Conservation (phyloP, 352 stramenopile species). For the Pythium pectinolyticum region DNA sequence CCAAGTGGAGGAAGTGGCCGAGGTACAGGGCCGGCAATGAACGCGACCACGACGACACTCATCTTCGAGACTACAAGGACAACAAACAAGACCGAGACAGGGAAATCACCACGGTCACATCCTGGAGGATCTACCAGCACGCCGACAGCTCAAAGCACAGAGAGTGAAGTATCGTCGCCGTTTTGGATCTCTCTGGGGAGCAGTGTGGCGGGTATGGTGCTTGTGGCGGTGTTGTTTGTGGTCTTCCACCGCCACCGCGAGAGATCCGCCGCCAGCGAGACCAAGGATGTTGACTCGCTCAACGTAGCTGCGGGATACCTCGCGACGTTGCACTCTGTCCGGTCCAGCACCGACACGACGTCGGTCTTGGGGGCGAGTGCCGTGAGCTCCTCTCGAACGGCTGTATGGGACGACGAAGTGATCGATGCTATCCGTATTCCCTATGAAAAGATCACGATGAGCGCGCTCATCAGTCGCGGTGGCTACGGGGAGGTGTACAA, state of each 20-base stretch:
- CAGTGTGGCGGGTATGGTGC: neutral
- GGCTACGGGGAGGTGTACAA: slow-evolving; percentile 56
- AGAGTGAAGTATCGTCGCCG: neutral
- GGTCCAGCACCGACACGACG: neutral
- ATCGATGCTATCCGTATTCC: slow-evolving; percentile 37
- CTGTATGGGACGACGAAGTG: neutral
- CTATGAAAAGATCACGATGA: slow-evolving; percentile 40
- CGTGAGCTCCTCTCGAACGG: neutral
- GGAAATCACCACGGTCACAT: neutral
- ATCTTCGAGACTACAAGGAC: too few relatives aligned
- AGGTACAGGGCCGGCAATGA: too few relatives aligned
- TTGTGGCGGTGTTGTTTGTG: neutral
- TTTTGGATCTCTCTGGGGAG: neutral
- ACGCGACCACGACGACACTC: too few relatives aligned
- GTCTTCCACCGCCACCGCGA: neutral
- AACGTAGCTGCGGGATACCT: neutral
- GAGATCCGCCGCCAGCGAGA: neutral
- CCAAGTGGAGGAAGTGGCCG: too few relatives aligned
- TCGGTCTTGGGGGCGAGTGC: neutral
- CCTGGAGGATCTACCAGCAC: neutral
- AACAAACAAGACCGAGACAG: too few relatives aligned
- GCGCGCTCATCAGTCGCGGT: slow-evolving; percentile 45
- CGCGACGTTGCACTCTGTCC: neutral
- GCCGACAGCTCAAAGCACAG: neutral
- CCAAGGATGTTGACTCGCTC: neutral